phyloP scores from a whole-genome alignment of 495 filamentous ascomycete genomes.

The Usnea hakonensis region DNA sequence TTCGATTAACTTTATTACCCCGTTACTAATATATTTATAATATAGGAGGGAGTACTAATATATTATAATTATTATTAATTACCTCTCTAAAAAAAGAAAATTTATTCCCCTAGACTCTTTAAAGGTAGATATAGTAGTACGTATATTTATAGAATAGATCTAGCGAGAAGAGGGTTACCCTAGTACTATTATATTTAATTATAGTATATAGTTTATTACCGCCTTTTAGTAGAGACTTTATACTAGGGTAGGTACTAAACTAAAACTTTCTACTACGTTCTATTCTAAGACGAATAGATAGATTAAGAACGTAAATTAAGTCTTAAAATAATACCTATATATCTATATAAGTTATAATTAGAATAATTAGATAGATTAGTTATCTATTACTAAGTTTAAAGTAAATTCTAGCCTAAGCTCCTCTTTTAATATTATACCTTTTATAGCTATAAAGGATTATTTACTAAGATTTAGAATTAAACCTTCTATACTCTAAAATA shows the following conservation, averaged over 20 bases:
- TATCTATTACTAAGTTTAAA: constrained; percentile 12
- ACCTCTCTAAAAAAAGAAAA: constrained; percentile 4
- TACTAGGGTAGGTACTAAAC: too few relatives aligned
- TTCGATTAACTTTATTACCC: constrained; percentile 10
- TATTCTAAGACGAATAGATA: too few relatives aligned
- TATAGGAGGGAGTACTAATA: neutral
- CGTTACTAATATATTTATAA: neutral
- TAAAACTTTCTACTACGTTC: neutral
- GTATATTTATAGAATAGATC: constrained; percentile 16
- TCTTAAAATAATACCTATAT: too few relatives aligned
- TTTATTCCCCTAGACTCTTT: neutral
- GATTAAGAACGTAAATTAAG: too few relatives aligned
- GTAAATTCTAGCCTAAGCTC: constrained; percentile 2
- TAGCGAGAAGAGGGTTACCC: neutral
- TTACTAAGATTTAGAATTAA: neutral
- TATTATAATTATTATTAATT: constrained; percentile 14
- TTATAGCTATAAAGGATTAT: neutral
- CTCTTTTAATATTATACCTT: neutral
- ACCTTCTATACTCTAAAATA: neutral
- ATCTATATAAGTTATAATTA: too few relatives aligned
- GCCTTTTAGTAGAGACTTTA: neutral
- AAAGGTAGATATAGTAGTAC: constrained; percentile 3
- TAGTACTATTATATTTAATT: neutral
- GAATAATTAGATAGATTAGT: constrained; percentile 12
- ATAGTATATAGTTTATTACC: neutral